Evolutionary conservation across 1,284 basidiomycete species (phyloP).

Genomic region (Hypsizygus ulmarius): DNA sequence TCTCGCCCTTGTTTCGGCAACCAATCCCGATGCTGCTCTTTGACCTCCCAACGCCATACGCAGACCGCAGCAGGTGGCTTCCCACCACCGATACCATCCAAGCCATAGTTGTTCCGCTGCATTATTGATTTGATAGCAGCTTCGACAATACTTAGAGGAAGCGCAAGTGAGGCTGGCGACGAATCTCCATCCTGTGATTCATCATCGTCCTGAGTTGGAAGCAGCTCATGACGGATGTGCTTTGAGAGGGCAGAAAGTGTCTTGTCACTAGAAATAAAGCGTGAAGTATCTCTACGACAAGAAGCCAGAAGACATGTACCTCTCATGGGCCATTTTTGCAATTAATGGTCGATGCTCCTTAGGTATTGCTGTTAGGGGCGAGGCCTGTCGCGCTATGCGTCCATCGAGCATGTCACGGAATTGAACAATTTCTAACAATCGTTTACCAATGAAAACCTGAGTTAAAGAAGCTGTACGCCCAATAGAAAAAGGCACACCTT

Average conservation of each 20-base stretch:
- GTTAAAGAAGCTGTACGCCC: not conserved
- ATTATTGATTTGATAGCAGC: constrained; percentile 58
- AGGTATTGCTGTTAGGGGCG: constrained; percentile 56
- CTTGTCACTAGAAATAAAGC: constrained; percentile 58
- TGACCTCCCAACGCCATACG: constrained; percentile 90
- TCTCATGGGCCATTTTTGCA: constrained; percentile 79
- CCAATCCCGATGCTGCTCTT: constrained; percentile 54
- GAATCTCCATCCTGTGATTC: constrained; percentile 36
- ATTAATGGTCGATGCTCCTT: constrained; percentile 70
- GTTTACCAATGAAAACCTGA: not conserved
- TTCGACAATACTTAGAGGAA: constrained; percentile 56
- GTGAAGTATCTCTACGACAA: constrained; percentile 1
- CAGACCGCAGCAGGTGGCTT: constrained; percentile 60
- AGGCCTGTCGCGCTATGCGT: constrained; percentile 41
- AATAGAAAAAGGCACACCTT: constrained; percentile 49
- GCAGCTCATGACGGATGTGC: constrained; percentile 60
- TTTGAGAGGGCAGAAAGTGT: constrained; percentile 56
- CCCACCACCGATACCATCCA: constrained; percentile 48
- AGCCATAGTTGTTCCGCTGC: constrained; percentile 71
- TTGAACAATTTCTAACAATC: constrained; percentile 59
- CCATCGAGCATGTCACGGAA: constrained; percentile 68
- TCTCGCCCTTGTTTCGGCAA: constrained; percentile 69
- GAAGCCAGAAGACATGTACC: constrained; percentile 42
- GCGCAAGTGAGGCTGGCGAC: constrained; percentile 42
- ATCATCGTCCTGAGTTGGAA: constrained; percentile 56